A percentile compares a stretch with the other conserved stretches of the same genome.
phyloP scores from a whole-genome alignment of 768 basidiomycete species.

The Tylopilus plumbeoviolaceoides region DNA sequence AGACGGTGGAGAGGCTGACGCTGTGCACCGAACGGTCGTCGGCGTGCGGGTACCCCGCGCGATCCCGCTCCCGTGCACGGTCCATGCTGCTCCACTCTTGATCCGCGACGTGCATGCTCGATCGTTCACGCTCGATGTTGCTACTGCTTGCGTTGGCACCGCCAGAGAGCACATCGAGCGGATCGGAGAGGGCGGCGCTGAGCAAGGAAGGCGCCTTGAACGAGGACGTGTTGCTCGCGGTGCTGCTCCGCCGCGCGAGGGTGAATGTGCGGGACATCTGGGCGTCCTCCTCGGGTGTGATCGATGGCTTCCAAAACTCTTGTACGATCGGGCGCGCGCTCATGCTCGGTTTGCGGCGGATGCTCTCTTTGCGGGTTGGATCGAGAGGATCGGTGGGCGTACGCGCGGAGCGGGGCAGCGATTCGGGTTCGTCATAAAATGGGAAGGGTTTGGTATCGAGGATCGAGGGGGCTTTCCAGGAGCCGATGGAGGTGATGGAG shows the following conservation, averaged over 20 bases:
- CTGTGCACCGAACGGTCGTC: slow-evolving; percentile 24
- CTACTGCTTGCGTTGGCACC: background rate
- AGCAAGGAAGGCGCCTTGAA: slow-evolving; percentile 40
- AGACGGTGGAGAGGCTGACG: slow-evolving; percentile 1
- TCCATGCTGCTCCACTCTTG: slow-evolving; percentile 28
- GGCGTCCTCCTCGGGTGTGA: slow-evolving; percentile 43
- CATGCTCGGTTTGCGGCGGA: slow-evolving; percentile 33
- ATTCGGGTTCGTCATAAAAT: slow-evolving; percentile 29
- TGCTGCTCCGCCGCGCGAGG: slow-evolving; percentile 45
- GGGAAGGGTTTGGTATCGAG: slow-evolving; percentile 20
- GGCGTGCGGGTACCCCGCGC: slow-evolving; percentile 14
- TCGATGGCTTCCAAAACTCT: slow-evolving; percentile 49
- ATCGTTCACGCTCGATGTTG: slow-evolving; percentile 22
- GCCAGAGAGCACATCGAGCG: slow-evolving; percentile 16
- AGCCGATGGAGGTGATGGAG: slow-evolving; percentile 24
- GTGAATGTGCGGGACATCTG: slow-evolving; percentile 38
- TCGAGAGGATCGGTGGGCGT: slow-evolving; percentile 21
- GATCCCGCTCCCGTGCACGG: slow-evolving; percentile 23
- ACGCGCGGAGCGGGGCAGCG: slow-evolving; percentile 18
- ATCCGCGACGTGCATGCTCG: slow-evolving; percentile 24
- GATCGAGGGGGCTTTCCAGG: slow-evolving; percentile 25
- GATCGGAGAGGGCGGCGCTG: slow-evolving; percentile 35
- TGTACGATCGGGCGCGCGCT: slow-evolving; percentile 34
- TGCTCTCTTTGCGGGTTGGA: slow-evolving; percentile 22
- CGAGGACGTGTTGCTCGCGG: slow-evolving; percentile 47